phyloP scores from a whole-genome alignment of 2,329 filamentous ascomycete genomes.

The Fusarium illudens region DNA sequence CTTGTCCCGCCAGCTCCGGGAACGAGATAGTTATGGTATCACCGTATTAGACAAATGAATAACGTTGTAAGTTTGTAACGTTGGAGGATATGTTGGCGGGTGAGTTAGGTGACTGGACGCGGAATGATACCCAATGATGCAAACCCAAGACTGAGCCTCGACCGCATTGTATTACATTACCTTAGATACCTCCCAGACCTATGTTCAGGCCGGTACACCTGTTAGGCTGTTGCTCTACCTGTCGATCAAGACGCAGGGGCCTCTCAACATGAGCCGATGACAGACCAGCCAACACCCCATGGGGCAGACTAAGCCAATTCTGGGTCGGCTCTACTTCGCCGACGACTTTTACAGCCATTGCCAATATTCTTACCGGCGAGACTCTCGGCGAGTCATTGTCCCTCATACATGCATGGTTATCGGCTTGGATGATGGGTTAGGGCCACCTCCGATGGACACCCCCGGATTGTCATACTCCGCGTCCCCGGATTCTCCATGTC shows the following conservation, averaged over 20 bases:
- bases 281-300: background rate
- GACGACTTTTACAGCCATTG: background rate
- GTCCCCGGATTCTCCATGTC: background rate
- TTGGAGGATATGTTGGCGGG: too few species aligned
- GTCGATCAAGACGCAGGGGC: background rate
- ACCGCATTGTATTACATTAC: too few species aligned
- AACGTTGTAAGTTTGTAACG: too few species aligned
- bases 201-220: too few species aligned
- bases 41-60: background rate
- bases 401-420: background rate
- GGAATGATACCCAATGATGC: too few species aligned
- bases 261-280: background rate
- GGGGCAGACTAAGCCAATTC: background rate
- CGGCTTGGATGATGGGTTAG: background rate
- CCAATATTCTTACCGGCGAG: background rate
- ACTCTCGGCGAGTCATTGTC: background rate
- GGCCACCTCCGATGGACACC: background rate
- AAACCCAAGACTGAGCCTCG: too few species aligned
- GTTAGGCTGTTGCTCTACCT: too few species aligned
- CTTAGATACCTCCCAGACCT: too few species aligned
- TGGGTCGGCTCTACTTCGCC: background rate
- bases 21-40: background rate
- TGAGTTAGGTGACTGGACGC: too few species aligned
- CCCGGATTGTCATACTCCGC: background rate
- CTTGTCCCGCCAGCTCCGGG: background rate